Evolutionary conservation across 1,139 yeast genomes (phyloP), one percentile per base, ranked within the genome.

Genomic region (Hanseniaspora gamundiae): DNA sequence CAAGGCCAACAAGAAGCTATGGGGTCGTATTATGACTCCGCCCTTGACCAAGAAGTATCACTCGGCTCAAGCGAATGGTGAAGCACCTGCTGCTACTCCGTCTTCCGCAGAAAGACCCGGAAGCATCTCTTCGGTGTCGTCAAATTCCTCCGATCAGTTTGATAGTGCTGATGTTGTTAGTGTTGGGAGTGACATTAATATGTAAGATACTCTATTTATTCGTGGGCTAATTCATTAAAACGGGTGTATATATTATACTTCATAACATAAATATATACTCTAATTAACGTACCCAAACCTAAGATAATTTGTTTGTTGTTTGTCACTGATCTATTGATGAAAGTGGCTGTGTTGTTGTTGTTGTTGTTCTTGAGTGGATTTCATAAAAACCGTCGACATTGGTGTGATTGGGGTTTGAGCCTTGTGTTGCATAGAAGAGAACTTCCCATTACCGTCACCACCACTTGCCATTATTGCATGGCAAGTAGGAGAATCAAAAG

Each of bases 1-100:
- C 27, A 47, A 42, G 39, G 45, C 45, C n/a, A 46, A 45, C 35
- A 38, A 46, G 22, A 49, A 39, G 6, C 13, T 48, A 11, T 27
- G 41, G 45, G 38, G 48, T n/a, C 21, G 36, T 7, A 33, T 33
- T 9, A 33, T 33, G 36, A 33, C 36, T 13, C 36, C 36, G 6
- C 21, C 36, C 4, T 14, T 17, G n/a, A 17, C 8, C 3, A 7
- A 13, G 9, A 31, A 31, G 16, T 16, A 5, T 31, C 4, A 19
- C 5, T 7, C 11, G 11, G 20, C 21, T 14, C 14, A 14, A 6
- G 11, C 35, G 20, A 30, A 30, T 13, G n/a, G 6, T 11, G 31
- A n/a, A n/a, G n/a, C 31, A 31, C 6, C 5, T 10, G 35, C 11
- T 31, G 20, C 35, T n/a, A 9, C 14, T 14, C 3, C 35, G 4